phyloP scores from a whole-genome alignment of 106 monocot species.

The Platanthera zijinensis region DNA sequence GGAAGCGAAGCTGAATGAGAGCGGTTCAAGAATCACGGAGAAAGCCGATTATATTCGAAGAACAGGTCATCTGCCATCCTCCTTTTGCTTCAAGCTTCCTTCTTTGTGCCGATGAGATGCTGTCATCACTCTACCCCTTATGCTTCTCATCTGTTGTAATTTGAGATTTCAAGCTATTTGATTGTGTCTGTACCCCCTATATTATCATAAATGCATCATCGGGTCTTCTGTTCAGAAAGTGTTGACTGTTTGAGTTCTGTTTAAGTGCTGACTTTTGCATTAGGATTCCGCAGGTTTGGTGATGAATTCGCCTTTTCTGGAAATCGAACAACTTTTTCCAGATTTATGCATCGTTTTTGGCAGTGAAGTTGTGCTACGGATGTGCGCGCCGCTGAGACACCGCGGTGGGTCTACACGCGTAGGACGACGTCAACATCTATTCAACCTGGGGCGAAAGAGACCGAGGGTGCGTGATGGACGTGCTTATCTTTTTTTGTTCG shows the following conservation, averaged over 20 bases:
- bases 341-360: too few relatives aligned
- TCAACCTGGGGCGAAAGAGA: too few relatives aligned
- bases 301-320: too few relatives aligned
- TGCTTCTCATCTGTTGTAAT: not conserved
- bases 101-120: conserved; percentile 39
- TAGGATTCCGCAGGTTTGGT: too few relatives aligned
- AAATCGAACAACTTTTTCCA: too few relatives aligned
- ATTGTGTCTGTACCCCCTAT: too few relatives aligned
- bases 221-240: not conserved
- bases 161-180: not conserved
- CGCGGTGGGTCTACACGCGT: too few relatives aligned
- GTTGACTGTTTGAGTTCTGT: not conserved
- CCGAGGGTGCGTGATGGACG: too few relatives aligned
- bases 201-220: not conserved
- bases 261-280: not conserved
- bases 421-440: too few relatives aligned
- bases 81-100: conserved; percentile 61
- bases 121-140: not conserved
- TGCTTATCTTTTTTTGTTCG: too few relatives aligned
- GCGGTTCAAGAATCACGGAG: conserved; percentile 56
- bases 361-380: too few relatives aligned
- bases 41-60: conserved; percentile 74
- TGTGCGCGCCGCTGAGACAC: too few relatives aligned
- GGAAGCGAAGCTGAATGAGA: conserved; percentile 63
- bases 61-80: conserved; percentile 74